Percentiles rank a stretch among this genome's conserved stretches.
These are phyloP conservation scores for Eucommia ulmoides DNA, from an alignment of 257 asterid species.

Conservation along the genomic window DNA sequence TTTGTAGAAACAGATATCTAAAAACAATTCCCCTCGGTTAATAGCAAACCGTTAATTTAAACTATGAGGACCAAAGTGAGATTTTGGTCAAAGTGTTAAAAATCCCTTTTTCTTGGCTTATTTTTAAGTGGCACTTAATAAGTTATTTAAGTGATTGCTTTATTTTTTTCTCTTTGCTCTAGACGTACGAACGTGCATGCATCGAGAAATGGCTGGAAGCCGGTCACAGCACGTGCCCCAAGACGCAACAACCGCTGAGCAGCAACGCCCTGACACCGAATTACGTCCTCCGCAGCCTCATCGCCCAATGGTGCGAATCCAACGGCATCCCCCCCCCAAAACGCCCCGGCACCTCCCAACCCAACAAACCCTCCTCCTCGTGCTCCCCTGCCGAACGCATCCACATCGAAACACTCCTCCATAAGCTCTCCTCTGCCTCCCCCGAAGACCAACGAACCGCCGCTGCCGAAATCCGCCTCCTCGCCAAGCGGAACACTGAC, in stretches of 20 bases:
- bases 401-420: slow-evolving; percentile 53
- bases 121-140: no score
- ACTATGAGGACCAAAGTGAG: no score
- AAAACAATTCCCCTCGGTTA: no score
- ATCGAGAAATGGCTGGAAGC: slow-evolving; percentile 93
- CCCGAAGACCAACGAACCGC: slow-evolving; percentile 56
- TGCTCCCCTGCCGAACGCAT: slow-evolving; percentile 39
- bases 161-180: slow-evolving; percentile 12
- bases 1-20: no score
- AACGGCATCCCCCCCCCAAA: slow-evolving; percentile 86
- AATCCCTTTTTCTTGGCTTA: no score
- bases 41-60: no score
- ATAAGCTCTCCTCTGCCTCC: slow-evolving; percentile 27
- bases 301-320: slow-evolving; percentile 93
- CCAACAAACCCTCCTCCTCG: slow-evolving; percentile 33
- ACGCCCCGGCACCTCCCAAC: slow-evolving; percentile 39
- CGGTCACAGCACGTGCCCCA: slow-evolving; percentile 85
- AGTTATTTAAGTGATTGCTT: no score
- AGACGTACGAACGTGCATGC: slow-evolving; percentile 85
- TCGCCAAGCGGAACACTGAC: slow-evolving; percentile 89
- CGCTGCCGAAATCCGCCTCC: slow-evolving; percentile 91
- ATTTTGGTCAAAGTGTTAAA: no score
- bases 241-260: slow-evolving; percentile 79
- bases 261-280: slow-evolving; percentile 75
- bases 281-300: slow-evolving; percentile 88